These are phyloP conservation scores for Salicornia ramosissima DNA, from an alignment of 148 eudicot genomes.

Conservation along the genomic window DNA sequence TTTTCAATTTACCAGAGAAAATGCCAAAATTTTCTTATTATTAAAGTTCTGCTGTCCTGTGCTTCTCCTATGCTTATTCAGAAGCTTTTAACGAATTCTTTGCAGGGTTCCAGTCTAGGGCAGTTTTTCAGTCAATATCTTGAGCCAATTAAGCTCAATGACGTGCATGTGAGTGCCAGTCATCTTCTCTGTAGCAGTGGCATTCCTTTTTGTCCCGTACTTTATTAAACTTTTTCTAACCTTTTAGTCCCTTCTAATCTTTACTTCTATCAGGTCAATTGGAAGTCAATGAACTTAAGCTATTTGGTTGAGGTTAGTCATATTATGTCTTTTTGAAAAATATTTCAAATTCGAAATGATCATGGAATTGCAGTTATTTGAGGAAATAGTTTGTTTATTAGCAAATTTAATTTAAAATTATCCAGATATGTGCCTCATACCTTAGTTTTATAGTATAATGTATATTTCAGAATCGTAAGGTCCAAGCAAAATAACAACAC, in stretches of 20 bases:
- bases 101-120: conserved; percentile 94
- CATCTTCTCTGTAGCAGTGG: conserved; percentile 7
- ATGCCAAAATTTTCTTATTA: background rate
- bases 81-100: conserved; percentile 7
- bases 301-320: conserved; percentile 78
- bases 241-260: background rate
- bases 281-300: conserved; percentile 92
- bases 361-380: background rate
- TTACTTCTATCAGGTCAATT: conserved; percentile 60
- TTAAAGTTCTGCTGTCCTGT: background rate
- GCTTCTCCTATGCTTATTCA: background rate
- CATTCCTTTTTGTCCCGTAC: background rate
- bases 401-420: background rate
- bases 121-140: conserved; percentile 93
- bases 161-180: conserved; percentile 52
- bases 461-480: background rate
- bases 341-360: background rate
- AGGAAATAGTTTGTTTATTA: background rate
- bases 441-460: background rate
- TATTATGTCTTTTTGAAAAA: background rate
- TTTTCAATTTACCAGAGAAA: background rate
- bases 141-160: conserved; percentile 89
- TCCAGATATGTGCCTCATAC: background rate
- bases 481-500: background rate
- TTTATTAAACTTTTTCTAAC: conserved; percentile 8